Base-by-base conservation (phyloP, 208 protist genomes). In the Perkinsela sp. region DNA sequence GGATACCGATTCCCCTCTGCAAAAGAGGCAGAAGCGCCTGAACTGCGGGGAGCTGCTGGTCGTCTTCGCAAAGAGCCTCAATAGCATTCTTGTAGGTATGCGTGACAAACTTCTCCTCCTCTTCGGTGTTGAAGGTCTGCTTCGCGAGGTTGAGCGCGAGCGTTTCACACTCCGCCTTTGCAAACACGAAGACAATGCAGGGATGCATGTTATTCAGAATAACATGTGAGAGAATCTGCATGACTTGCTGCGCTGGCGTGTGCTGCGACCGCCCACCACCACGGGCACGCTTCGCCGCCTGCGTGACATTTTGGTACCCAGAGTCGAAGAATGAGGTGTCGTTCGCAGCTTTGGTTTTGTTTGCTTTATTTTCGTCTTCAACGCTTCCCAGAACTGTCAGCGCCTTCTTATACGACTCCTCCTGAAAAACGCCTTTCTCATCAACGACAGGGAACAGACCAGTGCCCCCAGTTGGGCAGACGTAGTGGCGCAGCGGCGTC, bases 401-500 rank as follows among this genome's bases (percentile, higher is more conserved):
- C 0, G 94, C 95, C 73, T 95, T 92, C 57, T 85, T 80, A 72
- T 97, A 98, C 77, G 95, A 96, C 68, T 94, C 90, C 31, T 97
- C 93, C 30, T 85, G 81, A 72, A 96, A 95, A 70, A 91, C 88
- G 15, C 81, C 78, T 69, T 92, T 87, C 70, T 97, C 92, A 72
- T 97, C 94, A 28, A 97, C 84, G 32, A 98, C 92, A 31, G 97
- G 85, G 71, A 94, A 94, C 32, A 98, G 90, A 31, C 92, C 94
- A 66, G 96, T 90, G 0, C 91, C 93, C 0, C 95, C 96, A 0
- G 87, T 75, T 0, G 95, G 96, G 71, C 96, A 98, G 29, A 99
- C 77, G 77, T 97, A 99, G 74, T 99, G 95, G 84, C 98, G 93
- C 15, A 99, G 85, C 16, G 98, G 98, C 15, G 96, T 95, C 22